phyloP scores from a whole-genome alignment of 1,139 yeast genomes.

The Lodderomyces beijingensis region DNA sequence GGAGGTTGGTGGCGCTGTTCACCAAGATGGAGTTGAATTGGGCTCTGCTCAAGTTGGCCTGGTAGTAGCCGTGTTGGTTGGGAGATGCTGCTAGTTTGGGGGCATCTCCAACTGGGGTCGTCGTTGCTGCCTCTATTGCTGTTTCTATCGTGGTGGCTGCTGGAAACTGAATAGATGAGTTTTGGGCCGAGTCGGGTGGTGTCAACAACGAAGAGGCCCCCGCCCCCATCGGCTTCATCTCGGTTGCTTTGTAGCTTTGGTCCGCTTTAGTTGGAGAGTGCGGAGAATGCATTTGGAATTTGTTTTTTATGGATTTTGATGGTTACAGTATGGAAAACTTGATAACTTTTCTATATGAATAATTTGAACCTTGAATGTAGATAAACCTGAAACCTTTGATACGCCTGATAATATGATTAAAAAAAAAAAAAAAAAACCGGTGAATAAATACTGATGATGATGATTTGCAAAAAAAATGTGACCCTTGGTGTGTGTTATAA shows the following conservation, averaged over 20 bases:
- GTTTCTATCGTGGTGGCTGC: neutral
- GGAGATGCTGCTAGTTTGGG: conserved; percentile 19
- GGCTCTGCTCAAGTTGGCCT: conserved; percentile 34
- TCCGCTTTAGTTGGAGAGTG: conserved; percentile 1
- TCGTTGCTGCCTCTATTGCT: neutral
- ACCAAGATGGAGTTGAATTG: conserved; percentile 41
- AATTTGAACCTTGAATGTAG: too few relatives aligned
- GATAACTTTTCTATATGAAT: too few relatives aligned
- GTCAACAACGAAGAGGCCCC: neutral
- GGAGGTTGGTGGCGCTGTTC: conserved; percentile 34
- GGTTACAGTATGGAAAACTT: neutral
- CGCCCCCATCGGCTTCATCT: neutral
- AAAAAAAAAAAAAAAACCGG: too few relatives aligned
- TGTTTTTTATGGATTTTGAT: too few relatives aligned
- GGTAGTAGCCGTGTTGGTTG: conserved; percentile 39
- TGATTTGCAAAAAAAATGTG: too few relatives aligned
- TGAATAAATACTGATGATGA: too few relatives aligned
- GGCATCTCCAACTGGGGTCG: neutral
- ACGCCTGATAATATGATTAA: too few relatives aligned
- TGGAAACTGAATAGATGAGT: neutral
- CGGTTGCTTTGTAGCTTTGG: neutral
- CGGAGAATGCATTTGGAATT: conserved; percentile 3
- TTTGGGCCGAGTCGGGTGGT: conserved; percentile 1
- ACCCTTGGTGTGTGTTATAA: too few relatives aligned
- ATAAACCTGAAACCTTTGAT: too few relatives aligned